phyloP scores from a whole-genome alignment of 768 basidiomycete genomes.

The Leccinum olivaceopallidum region DNA sequence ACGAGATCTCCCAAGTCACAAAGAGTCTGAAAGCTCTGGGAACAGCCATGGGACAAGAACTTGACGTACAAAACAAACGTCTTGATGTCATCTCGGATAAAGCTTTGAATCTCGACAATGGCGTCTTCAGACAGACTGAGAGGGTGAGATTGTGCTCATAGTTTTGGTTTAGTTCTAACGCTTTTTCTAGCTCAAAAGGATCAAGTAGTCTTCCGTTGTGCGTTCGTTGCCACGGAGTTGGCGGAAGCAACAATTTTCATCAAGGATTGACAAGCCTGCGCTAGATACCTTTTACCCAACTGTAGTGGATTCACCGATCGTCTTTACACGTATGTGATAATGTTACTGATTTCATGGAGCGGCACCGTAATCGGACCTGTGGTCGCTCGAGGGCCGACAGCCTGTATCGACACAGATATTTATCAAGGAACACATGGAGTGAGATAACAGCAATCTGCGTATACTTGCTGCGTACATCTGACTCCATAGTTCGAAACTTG shows the following conservation, averaged over 20 bases:
- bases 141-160: constrained; percentile 50
- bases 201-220: constrained; percentile 42
- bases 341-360: not conserved
- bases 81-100: constrained; percentile 79
- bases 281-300: constrained; percentile 21
- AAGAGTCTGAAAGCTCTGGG: constrained; percentile 79
- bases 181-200: constrained; percentile 53
- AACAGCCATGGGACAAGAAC: constrained; percentile 82
- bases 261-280: not conserved
- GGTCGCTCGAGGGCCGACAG: not conserved
- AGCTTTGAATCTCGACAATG: constrained; percentile 71
- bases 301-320: not conserved
- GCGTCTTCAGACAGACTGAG: constrained; percentile 80
- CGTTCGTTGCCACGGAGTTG: not conserved
- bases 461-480: no score
- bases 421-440: not conserved
- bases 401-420: not conserved
- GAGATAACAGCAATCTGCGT: no score
- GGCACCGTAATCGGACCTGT: not conserved
- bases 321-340: not conserved
- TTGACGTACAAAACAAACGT: constrained; percentile 82
- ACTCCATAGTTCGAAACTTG: no score
- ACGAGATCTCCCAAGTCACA: constrained; percentile 78
- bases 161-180: constrained; percentile 5
- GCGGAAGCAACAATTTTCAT: not conserved